Conservation (phyloP, 2,329 filamentous ascomycete species). For the Clarireedia hainanense region DNA sequence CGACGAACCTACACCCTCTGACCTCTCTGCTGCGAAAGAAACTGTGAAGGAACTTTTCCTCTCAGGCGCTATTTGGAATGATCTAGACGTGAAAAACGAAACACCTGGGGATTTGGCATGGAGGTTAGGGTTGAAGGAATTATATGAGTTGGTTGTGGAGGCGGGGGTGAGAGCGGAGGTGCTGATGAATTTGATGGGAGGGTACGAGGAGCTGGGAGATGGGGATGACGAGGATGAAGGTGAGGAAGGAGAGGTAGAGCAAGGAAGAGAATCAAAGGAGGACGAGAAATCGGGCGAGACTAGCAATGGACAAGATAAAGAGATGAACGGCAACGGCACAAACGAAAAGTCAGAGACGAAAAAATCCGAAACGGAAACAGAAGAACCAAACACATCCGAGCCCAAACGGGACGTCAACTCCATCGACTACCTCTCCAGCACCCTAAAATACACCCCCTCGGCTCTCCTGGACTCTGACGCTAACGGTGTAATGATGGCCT, state of each 20-base stretch:
- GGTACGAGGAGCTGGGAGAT: constrained; percentile 63
- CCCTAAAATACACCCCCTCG: constrained; percentile 54
- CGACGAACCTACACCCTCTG: constrained; percentile 9
- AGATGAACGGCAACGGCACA: constrained; percentile 11
- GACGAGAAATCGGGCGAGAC: constrained; percentile 16
- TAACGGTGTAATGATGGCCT: constrained; percentile 91
- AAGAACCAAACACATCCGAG: not conserved
- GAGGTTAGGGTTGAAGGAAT: constrained; percentile 54
- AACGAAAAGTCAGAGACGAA: not conserved
- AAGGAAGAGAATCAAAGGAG: not conserved
- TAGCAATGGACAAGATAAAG: constrained; percentile 17
- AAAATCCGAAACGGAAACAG: constrained; percentile 2
- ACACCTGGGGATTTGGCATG: constrained; percentile 84
- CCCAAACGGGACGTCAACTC: constrained; percentile 44
- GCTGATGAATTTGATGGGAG: constrained; percentile 72
- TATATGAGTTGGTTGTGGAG: constrained; percentile 80
- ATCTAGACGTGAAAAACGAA: constrained; percentile 77
- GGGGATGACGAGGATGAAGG: constrained; percentile 39
- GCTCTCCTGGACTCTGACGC: constrained; percentile 65
- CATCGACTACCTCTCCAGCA: constrained; percentile 60
- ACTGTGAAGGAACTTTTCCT: constrained; percentile 71
- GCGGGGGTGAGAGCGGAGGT: constrained; percentile 88
- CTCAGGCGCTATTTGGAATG: constrained; percentile 95
- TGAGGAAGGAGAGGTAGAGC: constrained; percentile 26
- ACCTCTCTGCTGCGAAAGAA: constrained; percentile 53